A percentile compares a stretch with the other conserved stretches of the same genome.
Evolutionary conservation across 805 yeast species (phyloP).

Genomic region (Grigorovia transvaalensis): DNA sequence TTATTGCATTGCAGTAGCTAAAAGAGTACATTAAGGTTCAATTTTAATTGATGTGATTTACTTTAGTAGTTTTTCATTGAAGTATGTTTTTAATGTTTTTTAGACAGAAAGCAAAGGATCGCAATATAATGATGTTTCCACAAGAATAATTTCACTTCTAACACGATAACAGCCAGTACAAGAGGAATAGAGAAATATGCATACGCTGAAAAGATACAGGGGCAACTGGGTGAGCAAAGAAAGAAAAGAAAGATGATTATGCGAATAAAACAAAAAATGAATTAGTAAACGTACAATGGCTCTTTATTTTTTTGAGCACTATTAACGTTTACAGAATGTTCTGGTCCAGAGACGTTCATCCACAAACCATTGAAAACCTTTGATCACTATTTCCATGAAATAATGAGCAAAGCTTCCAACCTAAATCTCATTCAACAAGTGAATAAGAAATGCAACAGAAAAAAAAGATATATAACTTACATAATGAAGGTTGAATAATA

Average conservation of each 20-base stretch:
- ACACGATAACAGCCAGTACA: no score
- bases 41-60: neutral
- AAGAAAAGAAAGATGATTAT: neutral
- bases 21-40: neutral
- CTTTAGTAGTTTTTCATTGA: no score
- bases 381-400: neutral
- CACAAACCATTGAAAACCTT: neutral
- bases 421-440: neutral
- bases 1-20: no score
- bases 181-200: no score
- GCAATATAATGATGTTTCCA: no score
- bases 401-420: neutral
- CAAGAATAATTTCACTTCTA: no score
- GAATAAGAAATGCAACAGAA: neutral
- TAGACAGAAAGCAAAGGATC: no score
- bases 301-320: slow-evolving; percentile 13
- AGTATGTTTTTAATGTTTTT: no score
- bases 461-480: neutral
- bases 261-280: neutral
- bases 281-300: slow-evolving; percentile 7
- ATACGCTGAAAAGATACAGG: no score
- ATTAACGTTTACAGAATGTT: slow-evolving; percentile 6
- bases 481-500: neutral
- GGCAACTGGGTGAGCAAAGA: neutral
- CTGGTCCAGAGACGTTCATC: neutral